Base-by-base conservation (phyloP, 345 rosid species). In the Boechera retrofracta region DNA sequence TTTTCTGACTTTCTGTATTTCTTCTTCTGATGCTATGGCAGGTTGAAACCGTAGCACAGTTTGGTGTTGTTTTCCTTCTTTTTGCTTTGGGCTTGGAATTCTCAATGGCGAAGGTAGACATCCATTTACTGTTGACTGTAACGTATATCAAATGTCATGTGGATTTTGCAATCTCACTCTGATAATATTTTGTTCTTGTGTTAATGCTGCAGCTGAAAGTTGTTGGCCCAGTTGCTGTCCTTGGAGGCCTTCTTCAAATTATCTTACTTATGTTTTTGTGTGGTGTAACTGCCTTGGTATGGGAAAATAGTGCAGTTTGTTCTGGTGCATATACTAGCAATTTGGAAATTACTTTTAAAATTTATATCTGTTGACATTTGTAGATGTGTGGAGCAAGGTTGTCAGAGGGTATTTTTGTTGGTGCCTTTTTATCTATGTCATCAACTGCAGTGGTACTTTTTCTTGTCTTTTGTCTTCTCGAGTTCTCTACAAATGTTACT, bases 1-100 rank as follows among this genome's bases (percentile, higher is more conserved):
- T 1, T 8, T 62, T 6, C n/a, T 48, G 38, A 49, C 1, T 8
- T 62, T 6, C n/a, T 48, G 38, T 48, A 16, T 59, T 72, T 73
- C 36, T 28, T 59, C 36, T 41, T 72, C 58, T 67, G 69, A 53
- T 78, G 58, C 42, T 52, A 66, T 79, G 74, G 69, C 74, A 91
- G 99, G 97, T 96, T 67, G 98, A 96, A 82, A 96, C 97, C 16
- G 86, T 93, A 31, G 99, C 98, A 6, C 99, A 96, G 73, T 96
- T 96, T 69, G 99, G 99, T 73, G 99, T 96, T 67, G 93, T 96
- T 73, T 96, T 96, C 85, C 98, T 96, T 79, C 99, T 96, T 72
- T 96, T 96, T 74, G 98, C 99, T 81, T 83, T 96, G 73, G 99
- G 99, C 8, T 86, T 96, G 75, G 99, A 96, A 85, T 96, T 96